phyloP scores from a whole-genome alignment of 2,329 filamentous ascomycete genomes.

The Phaeosphaeria sp. region DNA sequence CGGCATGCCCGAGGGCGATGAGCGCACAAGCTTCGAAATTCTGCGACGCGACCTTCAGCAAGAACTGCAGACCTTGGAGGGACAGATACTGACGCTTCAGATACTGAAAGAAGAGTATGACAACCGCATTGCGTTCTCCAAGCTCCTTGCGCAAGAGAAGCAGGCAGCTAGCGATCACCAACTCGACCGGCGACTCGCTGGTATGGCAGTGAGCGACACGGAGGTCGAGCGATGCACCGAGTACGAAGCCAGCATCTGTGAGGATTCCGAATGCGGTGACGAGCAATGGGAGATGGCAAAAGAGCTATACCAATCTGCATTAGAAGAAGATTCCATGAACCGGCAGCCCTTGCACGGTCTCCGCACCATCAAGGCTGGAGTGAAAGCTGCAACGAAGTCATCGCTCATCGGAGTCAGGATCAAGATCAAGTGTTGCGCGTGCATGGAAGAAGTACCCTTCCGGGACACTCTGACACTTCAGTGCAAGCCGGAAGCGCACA shows the following conservation, averaged over 20 bases:
- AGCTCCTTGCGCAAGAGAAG: constrained; percentile 18
- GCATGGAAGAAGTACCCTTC: constrained; percentile 4
- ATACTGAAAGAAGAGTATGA: constrained; percentile 16
- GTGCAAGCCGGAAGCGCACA: constrained; percentile 19
- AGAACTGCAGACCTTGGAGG: constrained; percentile 13
- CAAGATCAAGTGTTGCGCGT: constrained; percentile 6
- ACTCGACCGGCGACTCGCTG: constrained; percentile 14
- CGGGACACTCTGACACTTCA: constrained; percentile 8
- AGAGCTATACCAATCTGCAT: constrained; percentile 2
- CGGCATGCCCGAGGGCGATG: constrained; percentile 5
- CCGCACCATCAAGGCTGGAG: background rate
- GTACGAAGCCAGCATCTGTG: constrained; percentile 6
- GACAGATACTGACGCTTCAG: constrained; percentile 14
- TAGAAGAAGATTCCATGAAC: background rate
- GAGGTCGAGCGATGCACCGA: constrained; percentile 3
- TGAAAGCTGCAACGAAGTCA: background rate
- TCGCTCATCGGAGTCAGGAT: constrained; percentile 1
- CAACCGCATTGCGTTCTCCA: constrained; percentile 7
- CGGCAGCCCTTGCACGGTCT: background rate
- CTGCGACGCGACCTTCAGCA: constrained; percentile 6
- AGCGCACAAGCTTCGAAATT: constrained; percentile 5
- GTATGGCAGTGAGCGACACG: background rate
- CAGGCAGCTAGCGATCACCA: constrained; percentile 20
- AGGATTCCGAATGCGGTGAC: background rate
- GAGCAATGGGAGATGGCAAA: constrained; percentile 8